A percentile compares a stretch with the other conserved stretches of the same genome.
phyloP scores from a whole-genome alignment of 192 early-diverging fungal genomes.

The Podila clonocystis region DNA sequence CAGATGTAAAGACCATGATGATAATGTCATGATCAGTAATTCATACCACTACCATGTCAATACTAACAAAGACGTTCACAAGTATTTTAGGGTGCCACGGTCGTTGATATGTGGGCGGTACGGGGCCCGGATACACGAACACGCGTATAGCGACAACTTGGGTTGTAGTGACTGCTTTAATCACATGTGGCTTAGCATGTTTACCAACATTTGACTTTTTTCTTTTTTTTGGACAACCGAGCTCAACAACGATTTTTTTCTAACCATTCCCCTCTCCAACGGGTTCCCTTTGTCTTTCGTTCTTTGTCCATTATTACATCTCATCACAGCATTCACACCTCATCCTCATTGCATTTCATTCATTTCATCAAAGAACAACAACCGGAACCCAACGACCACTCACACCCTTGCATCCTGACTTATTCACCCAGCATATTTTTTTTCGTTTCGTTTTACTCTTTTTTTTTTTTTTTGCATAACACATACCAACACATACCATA shows the following conservation, averaged over 20 bases:
- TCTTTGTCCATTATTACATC: neutral
- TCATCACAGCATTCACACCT: neutral
- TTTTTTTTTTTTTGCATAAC: neutral
- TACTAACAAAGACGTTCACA: no score
- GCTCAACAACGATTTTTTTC: neutral
- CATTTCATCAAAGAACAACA: neutral
- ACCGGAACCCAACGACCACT: neutral
- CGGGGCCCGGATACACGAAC: no score
- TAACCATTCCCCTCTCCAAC: neutral
- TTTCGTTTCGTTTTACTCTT: neutral
- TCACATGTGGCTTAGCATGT: neutral
- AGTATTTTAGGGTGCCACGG: no score
- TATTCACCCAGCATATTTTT: neutral
- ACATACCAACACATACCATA: slow-evolving; percentile 8
- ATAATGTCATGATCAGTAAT: no score
- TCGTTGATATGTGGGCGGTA: no score
- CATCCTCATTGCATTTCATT: neutral
- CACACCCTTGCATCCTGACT: neutral
- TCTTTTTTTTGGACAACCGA: neutral
- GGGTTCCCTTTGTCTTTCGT: neutral
- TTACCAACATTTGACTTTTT: neutral
- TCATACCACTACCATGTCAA: no score
- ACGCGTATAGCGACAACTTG: no score
- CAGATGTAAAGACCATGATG: no score
- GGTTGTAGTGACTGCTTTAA: no score